Conservation (phyloP, 2,329 filamentous ascomycete genomes). For the Ophiocordyceps australis region DNA sequence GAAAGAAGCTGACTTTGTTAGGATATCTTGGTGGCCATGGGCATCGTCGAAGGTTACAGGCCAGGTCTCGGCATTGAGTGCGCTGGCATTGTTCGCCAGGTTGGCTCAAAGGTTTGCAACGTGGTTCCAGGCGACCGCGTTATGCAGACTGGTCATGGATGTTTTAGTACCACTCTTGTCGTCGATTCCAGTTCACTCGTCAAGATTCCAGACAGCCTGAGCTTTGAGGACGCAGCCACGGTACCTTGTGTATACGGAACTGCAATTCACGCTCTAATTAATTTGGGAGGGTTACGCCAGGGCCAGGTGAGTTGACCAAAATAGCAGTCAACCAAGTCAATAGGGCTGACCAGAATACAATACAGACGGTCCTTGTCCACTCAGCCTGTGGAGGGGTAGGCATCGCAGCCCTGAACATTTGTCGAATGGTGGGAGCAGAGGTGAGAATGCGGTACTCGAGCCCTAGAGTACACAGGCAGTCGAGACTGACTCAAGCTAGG, state of each 20-base stretch:
- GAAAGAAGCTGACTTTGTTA: constrained; percentile 3
- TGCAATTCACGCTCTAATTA: constrained; percentile 6
- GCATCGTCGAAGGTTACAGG: constrained; percentile 5
- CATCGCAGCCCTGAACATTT: constrained; percentile 10
- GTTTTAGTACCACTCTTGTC: constrained; percentile 9
- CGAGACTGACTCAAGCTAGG: background rate
- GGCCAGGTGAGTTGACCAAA: constrained; percentile 2
- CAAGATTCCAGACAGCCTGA: constrained; percentile 14
- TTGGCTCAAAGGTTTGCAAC: constrained; percentile 6
- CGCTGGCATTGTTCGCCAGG: constrained; percentile 9
- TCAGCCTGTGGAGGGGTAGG: constrained; percentile 12
- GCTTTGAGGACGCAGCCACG: constrained; percentile 13
- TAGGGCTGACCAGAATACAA: background rate
- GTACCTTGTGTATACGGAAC: constrained; percentile 15
- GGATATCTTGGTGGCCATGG: constrained; percentile 16
- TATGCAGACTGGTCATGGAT: constrained; percentile 5
- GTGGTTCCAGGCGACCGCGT: constrained; percentile 14
- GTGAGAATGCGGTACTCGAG: background rate
- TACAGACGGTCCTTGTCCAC: constrained; percentile 12
- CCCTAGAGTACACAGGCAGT: too few species aligned
- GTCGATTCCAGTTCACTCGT: constrained; percentile 5
- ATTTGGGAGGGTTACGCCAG: constrained; percentile 2
- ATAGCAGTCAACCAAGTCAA: too few species aligned
- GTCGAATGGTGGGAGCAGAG: constrained; percentile 7
- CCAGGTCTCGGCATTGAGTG: constrained; percentile 7